These are phyloP conservation scores for Uncinocarpus reesii DNA, from an alignment of 2,329 filamentous ascomycete species.

Conservation along the genomic window DNA sequence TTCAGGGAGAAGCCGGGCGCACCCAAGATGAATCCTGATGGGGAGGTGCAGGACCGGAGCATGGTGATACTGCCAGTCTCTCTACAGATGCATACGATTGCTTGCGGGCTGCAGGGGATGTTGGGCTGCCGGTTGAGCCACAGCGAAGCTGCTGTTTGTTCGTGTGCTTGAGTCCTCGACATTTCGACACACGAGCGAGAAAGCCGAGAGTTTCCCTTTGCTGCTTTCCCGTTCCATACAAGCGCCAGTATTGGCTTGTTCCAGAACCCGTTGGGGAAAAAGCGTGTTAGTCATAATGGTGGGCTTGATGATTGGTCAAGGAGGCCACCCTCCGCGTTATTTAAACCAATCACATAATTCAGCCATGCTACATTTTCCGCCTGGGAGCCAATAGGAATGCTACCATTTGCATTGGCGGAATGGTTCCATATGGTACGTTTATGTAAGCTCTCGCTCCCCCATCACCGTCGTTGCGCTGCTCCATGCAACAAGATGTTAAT, in stretches of 20 bases:
- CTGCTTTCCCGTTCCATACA: background rate
- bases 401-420: background rate
- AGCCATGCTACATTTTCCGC: background rate
- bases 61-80: no score
- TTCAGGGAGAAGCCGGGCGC: background rate
- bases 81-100: no score
- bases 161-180: background rate
- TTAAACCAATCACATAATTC: background rate
- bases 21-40: background rate
- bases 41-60: background rate
- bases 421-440: background rate
- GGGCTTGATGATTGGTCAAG: background rate
- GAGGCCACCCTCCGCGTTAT: background rate
- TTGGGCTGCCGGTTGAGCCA: no score
- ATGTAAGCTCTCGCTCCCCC: background rate
- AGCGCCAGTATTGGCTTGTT: background rate
- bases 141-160: no score
- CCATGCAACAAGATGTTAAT: background rate
- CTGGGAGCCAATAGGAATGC: conserved; percentile 1
- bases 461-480: background rate
- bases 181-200: background rate
- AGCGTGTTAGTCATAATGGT: background rate
- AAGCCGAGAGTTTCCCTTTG: conserved; percentile 1
- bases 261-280: background rate
- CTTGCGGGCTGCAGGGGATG: no score